Conservation (phyloP, 2,329 filamentous ascomycete species). For the Epichloe bromicola region DNA sequence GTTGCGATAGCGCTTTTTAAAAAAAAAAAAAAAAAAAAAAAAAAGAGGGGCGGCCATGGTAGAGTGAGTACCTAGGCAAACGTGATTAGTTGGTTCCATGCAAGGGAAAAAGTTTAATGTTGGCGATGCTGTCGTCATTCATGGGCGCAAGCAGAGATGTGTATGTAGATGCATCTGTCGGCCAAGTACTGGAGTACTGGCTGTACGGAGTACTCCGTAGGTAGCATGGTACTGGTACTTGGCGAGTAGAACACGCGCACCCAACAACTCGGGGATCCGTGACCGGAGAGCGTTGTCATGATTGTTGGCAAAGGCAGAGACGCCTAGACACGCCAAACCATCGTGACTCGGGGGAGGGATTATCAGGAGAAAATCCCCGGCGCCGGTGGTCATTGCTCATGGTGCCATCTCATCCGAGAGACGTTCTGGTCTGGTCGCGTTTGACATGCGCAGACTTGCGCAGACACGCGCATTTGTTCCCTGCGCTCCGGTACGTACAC, state of each 20-base stretch:
- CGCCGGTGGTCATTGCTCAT: background rate
- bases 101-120: constrained; percentile 4
- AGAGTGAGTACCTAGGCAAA: background rate
- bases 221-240: too few relatives aligned
- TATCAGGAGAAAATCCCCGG: background rate
- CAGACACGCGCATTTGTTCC: background rate
- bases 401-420: background rate
- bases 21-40: too few relatives aligned
- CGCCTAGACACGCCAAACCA: background rate
- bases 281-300: background rate
- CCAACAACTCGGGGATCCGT: background rate
- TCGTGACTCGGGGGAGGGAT: background rate
- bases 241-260: background rate
- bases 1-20: too few relatives aligned
- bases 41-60: background rate
- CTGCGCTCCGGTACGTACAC: background rate
- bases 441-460: background rate
- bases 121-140: constrained; percentile 2
- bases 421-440: background rate
- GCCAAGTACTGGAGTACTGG: background rate
- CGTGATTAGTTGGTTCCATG: background rate
- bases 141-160: background rate
- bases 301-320: background rate
- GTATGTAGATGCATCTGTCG: too few relatives aligned
- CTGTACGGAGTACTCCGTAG: background rate